Conservation (phyloP, 768 basidiomycete species). For the Trametes cinnabarina region DNA sequence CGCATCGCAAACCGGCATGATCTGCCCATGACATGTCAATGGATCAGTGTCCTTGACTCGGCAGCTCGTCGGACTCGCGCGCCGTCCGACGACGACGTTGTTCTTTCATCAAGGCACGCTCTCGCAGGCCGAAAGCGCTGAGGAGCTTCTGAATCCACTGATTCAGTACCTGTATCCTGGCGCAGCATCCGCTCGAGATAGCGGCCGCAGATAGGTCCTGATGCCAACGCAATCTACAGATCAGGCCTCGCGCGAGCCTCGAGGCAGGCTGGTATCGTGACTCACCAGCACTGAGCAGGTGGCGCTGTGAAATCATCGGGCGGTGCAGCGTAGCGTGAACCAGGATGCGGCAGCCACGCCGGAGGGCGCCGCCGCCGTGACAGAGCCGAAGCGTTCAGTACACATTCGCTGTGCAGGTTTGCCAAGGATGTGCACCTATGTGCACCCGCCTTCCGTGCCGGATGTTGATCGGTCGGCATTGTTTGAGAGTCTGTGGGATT, state of each 20-base stretch:
- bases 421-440: neutral
- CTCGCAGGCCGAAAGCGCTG: too few relatives aligned
- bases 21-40: too few relatives aligned
- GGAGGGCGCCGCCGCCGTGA: neutral
- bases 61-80: too few relatives aligned
- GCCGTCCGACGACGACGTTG: too few relatives aligned
- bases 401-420: neutral
- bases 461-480: neutral
- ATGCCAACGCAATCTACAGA: neutral
- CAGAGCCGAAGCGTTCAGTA: slow-evolving; percentile 8
- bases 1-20: too few relatives aligned
- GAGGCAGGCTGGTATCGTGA: neutral
- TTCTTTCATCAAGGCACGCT: too few relatives aligned
- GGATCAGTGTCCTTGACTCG: too few relatives aligned
- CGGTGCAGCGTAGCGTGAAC: too few relatives aligned
- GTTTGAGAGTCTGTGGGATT: neutral
- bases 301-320: too few relatives aligned
- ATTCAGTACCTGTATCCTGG: too few relatives aligned
- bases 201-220: neutral
- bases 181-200: neutral
- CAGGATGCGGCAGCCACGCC: neutral
- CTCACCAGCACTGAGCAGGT: neutral
- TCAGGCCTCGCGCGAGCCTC: neutral
- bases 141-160: too few relatives aligned
- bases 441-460: neutral